Conservation (phyloP, 73 alveolate genomes). For the Paramecium octaurelia region DNA sequence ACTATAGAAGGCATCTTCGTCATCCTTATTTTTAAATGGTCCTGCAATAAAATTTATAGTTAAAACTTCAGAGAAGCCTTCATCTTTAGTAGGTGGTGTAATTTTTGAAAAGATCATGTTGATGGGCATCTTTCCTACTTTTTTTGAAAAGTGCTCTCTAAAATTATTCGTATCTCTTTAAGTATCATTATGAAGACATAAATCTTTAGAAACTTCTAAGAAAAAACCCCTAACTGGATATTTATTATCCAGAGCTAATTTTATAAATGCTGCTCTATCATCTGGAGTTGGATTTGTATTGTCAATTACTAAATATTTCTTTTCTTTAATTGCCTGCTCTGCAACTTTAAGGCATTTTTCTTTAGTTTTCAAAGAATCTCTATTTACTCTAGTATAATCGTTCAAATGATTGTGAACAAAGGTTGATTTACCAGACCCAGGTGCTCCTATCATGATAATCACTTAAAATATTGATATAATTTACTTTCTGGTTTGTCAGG, state of each 20-base stretch:
- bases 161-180: slow-evolving; percentile 81
- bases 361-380: slow-evolving; percentile 90
- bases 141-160: slow-evolving; percentile 87
- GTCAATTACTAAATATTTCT: slow-evolving; percentile 91
- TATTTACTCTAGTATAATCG: slow-evolving; percentile 88
- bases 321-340: slow-evolving; percentile 74
- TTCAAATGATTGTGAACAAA: slow-evolving; percentile 83
- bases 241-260: slow-evolving; percentile 78
- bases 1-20: slow-evolving; percentile 82
- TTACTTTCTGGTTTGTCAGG: slow-evolving; percentile 66
- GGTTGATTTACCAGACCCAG: slow-evolving; percentile 97
- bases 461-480: not conserved
- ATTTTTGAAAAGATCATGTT: slow-evolving; percentile 87
- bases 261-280: slow-evolving; percentile 78
- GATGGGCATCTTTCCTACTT: slow-evolving; percentile 88
- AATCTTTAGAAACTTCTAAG: slow-evolving; percentile 84
- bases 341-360: slow-evolving; percentile 85
- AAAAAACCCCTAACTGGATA: slow-evolving; percentile 85
- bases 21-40: slow-evolving; percentile 91
- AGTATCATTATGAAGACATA: slow-evolving; percentile 88
- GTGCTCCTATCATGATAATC: slow-evolving; percentile 88
- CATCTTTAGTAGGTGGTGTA: slow-evolving; percentile 81
- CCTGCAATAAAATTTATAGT: slow-evolving; percentile 91
- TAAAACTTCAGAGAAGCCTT: slow-evolving; percentile 87
- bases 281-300: slow-evolving; percentile 89